Evolutionary conservation across 2,329 filamentous ascomycete genomes (phyloP).

Genomic region (Ascochyta clinopodiicola): DNA sequence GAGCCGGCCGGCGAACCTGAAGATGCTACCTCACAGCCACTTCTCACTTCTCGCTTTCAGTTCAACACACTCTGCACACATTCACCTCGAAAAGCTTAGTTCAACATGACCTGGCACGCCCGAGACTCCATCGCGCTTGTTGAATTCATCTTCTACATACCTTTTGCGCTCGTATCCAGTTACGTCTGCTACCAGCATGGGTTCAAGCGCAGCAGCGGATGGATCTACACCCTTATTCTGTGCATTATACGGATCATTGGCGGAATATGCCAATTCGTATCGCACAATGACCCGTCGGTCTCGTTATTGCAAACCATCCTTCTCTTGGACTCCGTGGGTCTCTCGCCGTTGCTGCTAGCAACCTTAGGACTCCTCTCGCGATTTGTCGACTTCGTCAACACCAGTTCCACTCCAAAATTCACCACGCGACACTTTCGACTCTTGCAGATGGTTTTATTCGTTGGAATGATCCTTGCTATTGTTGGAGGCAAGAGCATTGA

Average conservation of each 20-base stretch:
- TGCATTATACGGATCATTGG: conserved; percentile 60
- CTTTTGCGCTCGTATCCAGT: conserved; percentile 38
- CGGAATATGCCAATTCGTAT: conserved; percentile 57
- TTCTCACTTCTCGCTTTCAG: neutral
- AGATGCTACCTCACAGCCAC: neutral
- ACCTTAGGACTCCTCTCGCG: conserved; percentile 54
- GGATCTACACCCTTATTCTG: conserved; percentile 62
- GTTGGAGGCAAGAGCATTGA: conserved; percentile 23
- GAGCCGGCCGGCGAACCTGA: neutral
- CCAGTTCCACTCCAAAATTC: conserved; percentile 22
- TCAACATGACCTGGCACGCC: conserved; percentile 12
- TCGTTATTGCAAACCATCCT: conserved; percentile 51
- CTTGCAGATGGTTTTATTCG: conserved; percentile 39
- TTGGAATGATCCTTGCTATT: conserved; percentile 47
- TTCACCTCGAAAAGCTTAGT: neutral
- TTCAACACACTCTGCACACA: neutral
- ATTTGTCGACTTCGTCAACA: conserved; percentile 30
- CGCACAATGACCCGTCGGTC: conserved; percentile 52
- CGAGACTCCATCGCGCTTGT: conserved; percentile 28
- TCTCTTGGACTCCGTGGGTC: conserved; percentile 55
- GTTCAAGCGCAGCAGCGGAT: conserved; percentile 55
- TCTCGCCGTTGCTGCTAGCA: conserved; percentile 58
- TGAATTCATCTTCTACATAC: conserved; percentile 48
- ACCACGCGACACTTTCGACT: conserved; percentile 35
- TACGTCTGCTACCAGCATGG: conserved; percentile 49